Conservation (phyloP, 768 basidiomycete genomes). For the Stropharia rugosoannulata region DNA sequence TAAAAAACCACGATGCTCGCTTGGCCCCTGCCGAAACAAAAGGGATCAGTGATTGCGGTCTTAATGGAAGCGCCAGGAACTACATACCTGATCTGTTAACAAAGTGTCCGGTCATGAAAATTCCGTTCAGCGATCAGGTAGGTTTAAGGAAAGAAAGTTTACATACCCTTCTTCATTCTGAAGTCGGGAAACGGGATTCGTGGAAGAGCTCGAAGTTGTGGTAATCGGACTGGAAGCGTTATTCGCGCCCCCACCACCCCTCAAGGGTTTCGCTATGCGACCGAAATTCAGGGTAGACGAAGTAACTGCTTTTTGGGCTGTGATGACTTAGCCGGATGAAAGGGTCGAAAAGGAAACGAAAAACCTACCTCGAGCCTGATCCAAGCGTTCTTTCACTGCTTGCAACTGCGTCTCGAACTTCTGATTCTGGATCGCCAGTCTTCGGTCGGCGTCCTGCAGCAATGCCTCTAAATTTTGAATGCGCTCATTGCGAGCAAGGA, state of each 20-base stretch:
- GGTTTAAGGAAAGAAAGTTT: constrained; percentile 12
- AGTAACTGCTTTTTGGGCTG: constrained; percentile 79
- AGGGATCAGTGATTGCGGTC: constrained; percentile 15
- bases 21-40: constrained; percentile 53
- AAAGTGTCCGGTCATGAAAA: constrained; percentile 12
- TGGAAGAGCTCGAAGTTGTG: constrained; percentile 43
- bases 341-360: constrained; percentile 1
- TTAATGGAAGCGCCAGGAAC: constrained; percentile 20
- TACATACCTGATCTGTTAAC: constrained; percentile 36
- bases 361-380: constrained; percentile 84
- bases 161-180: constrained; percentile 82
- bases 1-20: constrained; percentile 94
- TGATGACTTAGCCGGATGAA: constrained; percentile 10
- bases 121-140: constrained; percentile 6
- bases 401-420: constrained; percentile 94
- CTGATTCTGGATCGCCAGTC: constrained; percentile 89
- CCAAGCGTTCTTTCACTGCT: constrained; percentile 87
- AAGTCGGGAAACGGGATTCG: constrained; percentile 67
- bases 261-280: constrained; percentile 93
- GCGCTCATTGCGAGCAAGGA: constrained; percentile 94
- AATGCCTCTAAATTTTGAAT: constrained; percentile 95
- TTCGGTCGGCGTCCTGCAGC: constrained; percentile 90
- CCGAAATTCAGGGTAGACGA: constrained; percentile 80
- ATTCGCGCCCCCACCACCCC: constrained; percentile 83
- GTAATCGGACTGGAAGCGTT: constrained; percentile 38